Percentiles rank a stretch among this genome's conserved stretches.
Evolutionary conservation across 164 flowering plant species (phyloP).

Genomic region (Malania oleifera): DNA sequence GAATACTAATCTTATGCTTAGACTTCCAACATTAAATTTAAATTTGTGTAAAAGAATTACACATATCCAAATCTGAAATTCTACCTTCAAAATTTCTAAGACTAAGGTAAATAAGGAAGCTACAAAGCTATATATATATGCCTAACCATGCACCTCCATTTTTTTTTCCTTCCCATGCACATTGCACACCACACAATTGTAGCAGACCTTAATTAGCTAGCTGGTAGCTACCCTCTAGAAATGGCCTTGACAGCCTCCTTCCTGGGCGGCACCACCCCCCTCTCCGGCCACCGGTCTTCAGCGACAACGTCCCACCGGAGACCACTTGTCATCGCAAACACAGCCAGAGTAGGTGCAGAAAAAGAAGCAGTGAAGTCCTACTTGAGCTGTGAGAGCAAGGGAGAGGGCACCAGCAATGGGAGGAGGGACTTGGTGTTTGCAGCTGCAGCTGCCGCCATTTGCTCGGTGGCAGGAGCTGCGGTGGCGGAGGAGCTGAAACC

Average conservation of each 20-base stretch:
- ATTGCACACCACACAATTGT: no score
- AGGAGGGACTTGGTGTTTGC: conserved; percentile 25
- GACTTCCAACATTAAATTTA: no score
- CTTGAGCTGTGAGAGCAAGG: conserved; percentile 8
- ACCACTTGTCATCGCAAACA: conserved; percentile 15
- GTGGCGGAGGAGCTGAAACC: conserved; percentile 19
- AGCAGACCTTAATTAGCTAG: no score
- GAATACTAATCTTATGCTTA: no score
- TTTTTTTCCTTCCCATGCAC: no score
- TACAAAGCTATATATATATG: no score
- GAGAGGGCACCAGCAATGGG: conserved; percentile 17
- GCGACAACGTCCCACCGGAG: conserved; percentile 7
- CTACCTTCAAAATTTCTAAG: no score
- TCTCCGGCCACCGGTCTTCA: conserved; percentile 3
- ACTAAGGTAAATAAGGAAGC: no score
- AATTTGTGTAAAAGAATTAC: no score
- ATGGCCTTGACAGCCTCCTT: conserved; percentile 22
- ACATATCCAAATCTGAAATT: no score
- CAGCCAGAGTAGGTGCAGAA: conserved; percentile 1
- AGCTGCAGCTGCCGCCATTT: conserved; percentile 19
- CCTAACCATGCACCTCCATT: no score
- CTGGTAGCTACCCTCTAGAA: no score
- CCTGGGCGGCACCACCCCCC: conserved; percentile 11
- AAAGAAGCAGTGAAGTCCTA: conserved; percentile 10
- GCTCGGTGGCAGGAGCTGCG: conserved; percentile 19